Evolutionary conservation across 2,329 filamentous ascomycete species (phyloP).

Genomic region (Fusarium illudens): DNA sequence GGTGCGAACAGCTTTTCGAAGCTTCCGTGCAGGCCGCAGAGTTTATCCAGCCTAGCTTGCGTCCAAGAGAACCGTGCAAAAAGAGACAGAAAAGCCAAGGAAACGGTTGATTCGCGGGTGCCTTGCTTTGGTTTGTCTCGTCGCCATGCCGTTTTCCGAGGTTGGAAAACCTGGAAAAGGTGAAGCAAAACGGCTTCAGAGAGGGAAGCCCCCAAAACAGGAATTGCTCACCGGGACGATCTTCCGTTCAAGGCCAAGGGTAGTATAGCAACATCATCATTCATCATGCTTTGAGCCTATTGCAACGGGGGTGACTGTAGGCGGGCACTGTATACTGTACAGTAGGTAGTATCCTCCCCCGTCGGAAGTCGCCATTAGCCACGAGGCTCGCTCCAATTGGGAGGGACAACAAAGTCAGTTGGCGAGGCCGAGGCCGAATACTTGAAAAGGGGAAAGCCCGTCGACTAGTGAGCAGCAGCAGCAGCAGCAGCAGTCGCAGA

Average conservation of each 20-base stretch:
- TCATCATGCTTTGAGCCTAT: slow-evolving; percentile 27
- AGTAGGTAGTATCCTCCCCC: background rate
- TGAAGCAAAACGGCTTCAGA: background rate
- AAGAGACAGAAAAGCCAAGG: no score
- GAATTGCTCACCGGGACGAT: background rate
- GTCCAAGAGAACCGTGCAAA: background rate
- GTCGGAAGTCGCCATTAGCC: background rate
- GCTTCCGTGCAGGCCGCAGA: background rate
- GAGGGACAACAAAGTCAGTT: background rate
- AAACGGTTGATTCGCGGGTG: background rate
- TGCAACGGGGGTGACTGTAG: slow-evolving; percentile 14
- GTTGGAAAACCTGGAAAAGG: background rate
- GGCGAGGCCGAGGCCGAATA: background rate
- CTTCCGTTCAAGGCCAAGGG: slow-evolving; percentile 1
- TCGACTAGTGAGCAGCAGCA: background rate
- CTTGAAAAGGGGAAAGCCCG: background rate
- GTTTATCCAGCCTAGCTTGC: background rate
- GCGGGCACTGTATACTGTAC: background rate
- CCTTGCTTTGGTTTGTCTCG: background rate
- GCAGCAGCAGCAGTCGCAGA: no score
- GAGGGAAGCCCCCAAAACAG: slow-evolving; percentile 13
- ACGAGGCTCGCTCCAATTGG: background rate
- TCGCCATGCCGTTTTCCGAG: background rate
- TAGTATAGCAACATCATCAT: slow-evolving; percentile 20
- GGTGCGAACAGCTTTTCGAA: background rate